Evolutionary conservation across 805 yeast species (phyloP).

Genomic region (Cyberlindnera saturnus): DNA sequence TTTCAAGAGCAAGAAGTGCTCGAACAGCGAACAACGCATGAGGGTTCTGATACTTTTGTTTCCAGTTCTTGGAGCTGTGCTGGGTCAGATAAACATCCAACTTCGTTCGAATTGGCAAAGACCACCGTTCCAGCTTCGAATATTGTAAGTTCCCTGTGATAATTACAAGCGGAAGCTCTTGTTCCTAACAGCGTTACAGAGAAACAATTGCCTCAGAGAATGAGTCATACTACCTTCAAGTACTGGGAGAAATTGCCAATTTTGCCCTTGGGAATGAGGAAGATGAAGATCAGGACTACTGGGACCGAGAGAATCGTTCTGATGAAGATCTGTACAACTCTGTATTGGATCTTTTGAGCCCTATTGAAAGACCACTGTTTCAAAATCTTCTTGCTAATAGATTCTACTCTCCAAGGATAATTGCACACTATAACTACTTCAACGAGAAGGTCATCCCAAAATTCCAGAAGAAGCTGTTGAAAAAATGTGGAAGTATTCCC

Average conservation of each 20-base stretch:
- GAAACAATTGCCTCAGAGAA: constrained; percentile 24
- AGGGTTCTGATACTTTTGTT: too few species aligned
- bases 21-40: too few species aligned
- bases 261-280: constrained; percentile 10
- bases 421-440: constrained; percentile 56
- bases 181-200: constrained; percentile 2
- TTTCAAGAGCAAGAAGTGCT: too few species aligned
- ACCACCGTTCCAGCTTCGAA: constrained; percentile 22
- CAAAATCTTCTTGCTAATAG: constrained; percentile 29
- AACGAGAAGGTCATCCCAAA: constrained; percentile 27
- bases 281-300: not conserved
- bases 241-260: constrained; percentile 8
- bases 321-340: constrained; percentile 17
- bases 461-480: constrained; percentile 14
- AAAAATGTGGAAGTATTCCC: constrained; percentile 21
- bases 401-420: constrained; percentile 53
- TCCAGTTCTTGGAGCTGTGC: not conserved
- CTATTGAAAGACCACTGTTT: constrained; percentile 16
- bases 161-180: not conserved
- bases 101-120: constrained; percentile 23
- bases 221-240: constrained; percentile 11
- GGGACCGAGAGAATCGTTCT: not conserved
- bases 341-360: constrained; percentile 13
- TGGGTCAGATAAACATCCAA: constrained; percentile 17
- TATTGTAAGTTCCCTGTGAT: constrained; percentile 17